Conservation (phyloP, 148 eudicot species). For the Rhododendron vialii region DNA sequence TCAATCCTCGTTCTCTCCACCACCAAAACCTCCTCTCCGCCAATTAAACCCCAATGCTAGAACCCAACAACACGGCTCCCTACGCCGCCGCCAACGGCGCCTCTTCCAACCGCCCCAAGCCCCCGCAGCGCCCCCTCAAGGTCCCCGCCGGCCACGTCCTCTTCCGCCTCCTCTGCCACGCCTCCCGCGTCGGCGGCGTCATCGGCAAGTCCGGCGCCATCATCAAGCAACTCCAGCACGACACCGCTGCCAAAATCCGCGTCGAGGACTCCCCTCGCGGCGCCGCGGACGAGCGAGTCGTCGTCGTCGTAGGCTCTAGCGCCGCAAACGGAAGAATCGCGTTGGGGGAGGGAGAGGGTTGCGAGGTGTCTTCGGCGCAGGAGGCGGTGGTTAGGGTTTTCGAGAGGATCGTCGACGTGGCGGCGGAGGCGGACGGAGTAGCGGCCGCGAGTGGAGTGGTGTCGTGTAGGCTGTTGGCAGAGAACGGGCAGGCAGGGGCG, state of each 20-base stretch:
- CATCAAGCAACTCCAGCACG: constrained; percentile 51
- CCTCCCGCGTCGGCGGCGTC: constrained; percentile 54
- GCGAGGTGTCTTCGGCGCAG: constrained; percentile 56
- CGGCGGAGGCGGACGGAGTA: constrained; percentile 39
- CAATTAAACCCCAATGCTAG: constrained; percentile 10
- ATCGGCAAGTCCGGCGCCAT: constrained; percentile 71
- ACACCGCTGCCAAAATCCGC: constrained; percentile 49
- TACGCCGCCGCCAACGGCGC: constrained; percentile 13
- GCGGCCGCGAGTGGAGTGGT: neutral
- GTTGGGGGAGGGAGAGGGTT: constrained; percentile 2
- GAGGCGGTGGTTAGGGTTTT: constrained; percentile 69
- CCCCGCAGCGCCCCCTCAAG: constrained; percentile 18
- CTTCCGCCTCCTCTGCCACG: constrained; percentile 64
- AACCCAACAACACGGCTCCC: neutral
- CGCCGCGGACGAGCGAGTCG: constrained; percentile 42
- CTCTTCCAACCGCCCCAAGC: constrained; percentile 14
- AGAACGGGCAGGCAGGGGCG: neutral
- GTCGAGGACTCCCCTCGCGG: constrained; percentile 37
- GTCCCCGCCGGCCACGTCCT: constrained; percentile 38
- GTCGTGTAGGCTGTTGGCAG: neutral
- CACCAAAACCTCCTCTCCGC: constrained; percentile 7
- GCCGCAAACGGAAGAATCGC: constrained; percentile 14
- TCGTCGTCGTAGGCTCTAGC: constrained; percentile 33
- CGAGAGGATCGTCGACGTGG: constrained; percentile 66
- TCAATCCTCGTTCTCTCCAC: constrained; percentile 11